Evolutionary conservation across 345 rosid species (phyloP).

Genomic region (Lepidium didymum): DNA sequence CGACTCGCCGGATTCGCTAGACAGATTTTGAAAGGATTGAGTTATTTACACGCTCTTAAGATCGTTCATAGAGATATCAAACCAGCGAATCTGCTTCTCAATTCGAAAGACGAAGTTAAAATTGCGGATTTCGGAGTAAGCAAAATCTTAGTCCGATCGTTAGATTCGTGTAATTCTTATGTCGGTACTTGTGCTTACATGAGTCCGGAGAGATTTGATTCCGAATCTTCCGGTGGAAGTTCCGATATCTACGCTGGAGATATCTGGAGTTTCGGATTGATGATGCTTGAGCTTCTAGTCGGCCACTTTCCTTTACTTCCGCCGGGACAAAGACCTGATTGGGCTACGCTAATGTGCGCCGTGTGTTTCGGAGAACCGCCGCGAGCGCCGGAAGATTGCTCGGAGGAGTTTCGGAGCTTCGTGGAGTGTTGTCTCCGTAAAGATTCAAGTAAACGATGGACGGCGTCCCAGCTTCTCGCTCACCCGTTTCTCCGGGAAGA

Average conservation of each 20-base stretch:
- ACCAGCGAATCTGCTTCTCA: slow-evolving; percentile 69
- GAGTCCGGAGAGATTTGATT: slow-evolving; percentile 89
- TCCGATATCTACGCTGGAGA: slow-evolving; percentile 75
- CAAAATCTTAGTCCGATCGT: slow-evolving; percentile 55
- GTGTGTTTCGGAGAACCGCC: slow-evolving; percentile 90
- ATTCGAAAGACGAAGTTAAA: slow-evolving; percentile 52
- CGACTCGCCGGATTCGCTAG: slow-evolving; percentile 43
- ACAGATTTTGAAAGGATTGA: slow-evolving; percentile 58
- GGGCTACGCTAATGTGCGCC: slow-evolving; percentile 90
- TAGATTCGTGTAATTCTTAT: slow-evolving; percentile 76
- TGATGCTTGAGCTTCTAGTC: slow-evolving; percentile 62
- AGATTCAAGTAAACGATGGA: slow-evolving; percentile 67
- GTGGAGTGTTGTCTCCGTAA: slow-evolving; percentile 71
- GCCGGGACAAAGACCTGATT: slow-evolving; percentile 74
- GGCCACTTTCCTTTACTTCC: slow-evolving; percentile 69
- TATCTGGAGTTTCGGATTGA: slow-evolving; percentile 82
- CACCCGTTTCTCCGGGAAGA: slow-evolving; percentile 56
- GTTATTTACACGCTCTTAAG: slow-evolving; percentile 55
- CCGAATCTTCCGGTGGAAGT: slow-evolving; percentile 50
- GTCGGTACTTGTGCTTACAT: slow-evolving; percentile 93
- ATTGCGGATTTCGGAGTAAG: slow-evolving; percentile 88
- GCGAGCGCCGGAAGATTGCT: slow-evolving; percentile 40
- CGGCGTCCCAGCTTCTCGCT: slow-evolving; percentile 51
- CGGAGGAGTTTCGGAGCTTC: slow-evolving; percentile 64
- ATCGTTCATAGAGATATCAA: slow-evolving; percentile 82